Percentiles rank a stretch among this genome's conserved stretches.
phyloP scores from a whole-genome alignment of 2,329 filamentous ascomycete species.

The Periconia macrospinosa region DNA sequence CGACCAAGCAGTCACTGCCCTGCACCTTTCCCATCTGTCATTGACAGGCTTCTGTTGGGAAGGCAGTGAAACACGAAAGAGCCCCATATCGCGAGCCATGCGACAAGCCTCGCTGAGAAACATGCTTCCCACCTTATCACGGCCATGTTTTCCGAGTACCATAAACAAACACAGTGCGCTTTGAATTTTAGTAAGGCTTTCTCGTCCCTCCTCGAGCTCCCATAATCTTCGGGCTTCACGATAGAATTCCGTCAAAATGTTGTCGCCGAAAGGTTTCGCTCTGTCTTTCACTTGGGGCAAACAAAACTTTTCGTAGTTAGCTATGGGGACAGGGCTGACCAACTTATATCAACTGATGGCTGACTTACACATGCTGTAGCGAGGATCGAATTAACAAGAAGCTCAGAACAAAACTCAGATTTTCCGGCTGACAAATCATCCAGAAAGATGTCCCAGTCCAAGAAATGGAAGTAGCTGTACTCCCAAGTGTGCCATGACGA shows the following conservation, averaged over 20 bases:
- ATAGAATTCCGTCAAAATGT: slow-evolving; percentile 30
- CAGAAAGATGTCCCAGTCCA: slow-evolving; percentile 34
- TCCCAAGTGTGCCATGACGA: slow-evolving; percentile 30
- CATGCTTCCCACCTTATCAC: slow-evolving; percentile 31
- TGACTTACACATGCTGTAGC: slow-evolving; percentile 32
- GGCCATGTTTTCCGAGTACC: slow-evolving; percentile 33
- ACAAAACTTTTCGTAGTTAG: slow-evolving; percentile 22
- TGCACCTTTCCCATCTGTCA: slow-evolving; percentile 24
- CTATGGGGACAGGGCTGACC: background rate
- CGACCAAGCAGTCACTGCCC: slow-evolving; percentile 32
- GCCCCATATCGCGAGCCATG: slow-evolving; percentile 23
- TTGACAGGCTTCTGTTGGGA: slow-evolving; percentile 14
- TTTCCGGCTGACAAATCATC: slow-evolving; percentile 28
- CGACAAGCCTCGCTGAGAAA: slow-evolving; percentile 31
- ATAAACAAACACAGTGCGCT: slow-evolving; percentile 30
- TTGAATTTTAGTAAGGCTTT: slow-evolving; percentile 28
- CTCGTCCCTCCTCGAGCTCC: slow-evolving; percentile 24
- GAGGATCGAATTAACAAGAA: slow-evolving; percentile 35
- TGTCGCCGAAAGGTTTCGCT: slow-evolving; percentile 28
- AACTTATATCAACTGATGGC: background rate
- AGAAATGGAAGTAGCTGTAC: slow-evolving; percentile 30
- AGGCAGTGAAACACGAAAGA: slow-evolving; percentile 20
- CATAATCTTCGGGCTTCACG: slow-evolving; percentile 31
- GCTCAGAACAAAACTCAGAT: slow-evolving; percentile 31
- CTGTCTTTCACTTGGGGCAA: slow-evolving; percentile 28